Evolutionary conservation across 306 rosid species (phyloP).

Genomic region (Quercus alba): DNA sequence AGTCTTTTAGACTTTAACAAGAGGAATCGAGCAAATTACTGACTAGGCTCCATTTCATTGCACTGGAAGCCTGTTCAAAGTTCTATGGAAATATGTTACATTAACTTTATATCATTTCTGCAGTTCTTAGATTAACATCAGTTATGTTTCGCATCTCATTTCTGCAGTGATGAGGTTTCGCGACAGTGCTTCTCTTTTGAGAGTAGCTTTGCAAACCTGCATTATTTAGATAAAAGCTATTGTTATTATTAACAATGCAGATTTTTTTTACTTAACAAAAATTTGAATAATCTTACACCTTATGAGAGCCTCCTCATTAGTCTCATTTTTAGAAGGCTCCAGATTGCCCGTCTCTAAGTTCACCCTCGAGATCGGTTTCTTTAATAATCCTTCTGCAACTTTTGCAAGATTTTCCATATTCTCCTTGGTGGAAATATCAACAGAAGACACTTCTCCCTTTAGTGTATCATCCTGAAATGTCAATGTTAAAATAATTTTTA

Average conservation of each 20-base stretch:
- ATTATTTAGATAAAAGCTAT: not conserved
- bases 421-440: not conserved
- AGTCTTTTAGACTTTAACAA: too few relatives aligned
- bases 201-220: not conserved
- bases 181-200: not conserved
- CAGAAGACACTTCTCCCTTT: not conserved
- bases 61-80: not conserved
- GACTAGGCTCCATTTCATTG: not conserved
- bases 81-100: not conserved
- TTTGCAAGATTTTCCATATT: constrained; percentile 21
- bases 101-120: not conserved
- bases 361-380: constrained; percentile 23
- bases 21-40: not conserved
- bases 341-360: constrained; percentile 13
- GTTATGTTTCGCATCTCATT: not conserved
- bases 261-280: not conserved
- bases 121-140: not conserved
- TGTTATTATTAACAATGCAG: not conserved
- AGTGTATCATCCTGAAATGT: constrained; percentile 19
- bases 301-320: constrained; percentile 24
- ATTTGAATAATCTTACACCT: not conserved
- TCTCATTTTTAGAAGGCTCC: constrained; percentile 7
- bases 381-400: constrained; percentile 14
- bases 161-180: too few relatives aligned
- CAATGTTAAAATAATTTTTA: too few relatives aligned